Percentiles rank a stretch among this genome's conserved stretches.
phyloP scores from a whole-genome alignment of 2,329 filamentous ascomycete species.

The Paecilomyces niveus region DNA sequence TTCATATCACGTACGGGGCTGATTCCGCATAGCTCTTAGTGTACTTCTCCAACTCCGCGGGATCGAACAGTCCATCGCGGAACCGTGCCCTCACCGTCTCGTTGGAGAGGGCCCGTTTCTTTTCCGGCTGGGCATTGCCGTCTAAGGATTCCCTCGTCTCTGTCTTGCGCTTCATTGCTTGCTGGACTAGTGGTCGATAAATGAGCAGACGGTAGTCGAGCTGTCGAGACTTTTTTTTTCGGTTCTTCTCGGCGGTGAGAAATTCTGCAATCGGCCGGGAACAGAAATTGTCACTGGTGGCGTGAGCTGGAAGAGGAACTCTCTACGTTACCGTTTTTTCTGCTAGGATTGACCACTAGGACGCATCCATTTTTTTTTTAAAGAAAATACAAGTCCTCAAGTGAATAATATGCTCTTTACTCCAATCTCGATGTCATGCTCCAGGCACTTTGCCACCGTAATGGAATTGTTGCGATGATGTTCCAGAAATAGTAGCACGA shows the following conservation, averaged over 20 bases:
- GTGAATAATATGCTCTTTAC: not conserved
- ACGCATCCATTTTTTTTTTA: not conserved
- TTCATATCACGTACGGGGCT: constrained; percentile 29
- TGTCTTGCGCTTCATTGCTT: constrained; percentile 40
- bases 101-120: constrained; percentile 32
- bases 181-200: not conserved
- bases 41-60: constrained; percentile 34
- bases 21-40: constrained; percentile 36
- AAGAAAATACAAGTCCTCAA: not conserved
- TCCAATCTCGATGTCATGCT: too few species aligned
- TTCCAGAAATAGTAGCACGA: too few species aligned
- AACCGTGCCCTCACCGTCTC: constrained; percentile 35
- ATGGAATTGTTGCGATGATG: too few species aligned
- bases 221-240: not conserved
- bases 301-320: not conserved
- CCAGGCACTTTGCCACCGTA: too few species aligned
- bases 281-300: not conserved
- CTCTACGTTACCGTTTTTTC: not conserved
- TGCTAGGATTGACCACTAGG: not conserved
- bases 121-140: constrained; percentile 27
- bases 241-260: not conserved
- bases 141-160: constrained; percentile 20
- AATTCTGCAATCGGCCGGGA: not conserved
- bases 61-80: constrained; percentile 37
- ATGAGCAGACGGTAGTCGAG: not conserved